A percentile compares a stretch with the other conserved stretches of the same genome.
Conservation (phyloP, 2,329 filamentous ascomycete species). For the Alternaria alternata region DNA sequence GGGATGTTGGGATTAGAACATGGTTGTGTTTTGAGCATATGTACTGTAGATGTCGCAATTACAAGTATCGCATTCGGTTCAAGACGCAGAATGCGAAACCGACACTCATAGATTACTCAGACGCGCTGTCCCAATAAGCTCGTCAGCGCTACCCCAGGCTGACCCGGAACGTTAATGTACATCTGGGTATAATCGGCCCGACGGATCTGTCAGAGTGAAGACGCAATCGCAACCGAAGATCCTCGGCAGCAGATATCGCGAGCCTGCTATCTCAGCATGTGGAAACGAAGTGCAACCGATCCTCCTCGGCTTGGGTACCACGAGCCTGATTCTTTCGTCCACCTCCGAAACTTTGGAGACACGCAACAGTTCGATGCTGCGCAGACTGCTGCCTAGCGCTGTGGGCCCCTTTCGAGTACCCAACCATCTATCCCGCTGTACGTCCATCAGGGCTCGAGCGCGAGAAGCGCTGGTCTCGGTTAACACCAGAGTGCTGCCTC, state of each 20-base stretch:
- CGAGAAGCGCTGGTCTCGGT: neutral
- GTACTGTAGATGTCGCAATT: neutral
- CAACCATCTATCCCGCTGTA: neutral
- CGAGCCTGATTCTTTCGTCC: neutral
- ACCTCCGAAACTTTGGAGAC: neutral
- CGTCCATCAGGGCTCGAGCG: neutral
- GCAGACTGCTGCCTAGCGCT: neutral
- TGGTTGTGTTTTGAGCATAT: neutral
- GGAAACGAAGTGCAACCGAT: neutral
- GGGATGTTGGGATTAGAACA: neutral
- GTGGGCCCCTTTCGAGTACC: neutral
- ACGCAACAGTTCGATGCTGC: neutral
- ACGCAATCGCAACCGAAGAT: neutral
- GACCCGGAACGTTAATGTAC: neutral
- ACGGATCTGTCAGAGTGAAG: neutral
- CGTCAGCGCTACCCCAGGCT: slow-evolving; percentile 1
- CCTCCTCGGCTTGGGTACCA: neutral
- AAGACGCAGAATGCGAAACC: no score
- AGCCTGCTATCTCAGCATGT: neutral
- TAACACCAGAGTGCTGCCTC: neutral
- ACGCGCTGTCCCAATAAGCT: neutral
- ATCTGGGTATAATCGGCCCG: neutral
- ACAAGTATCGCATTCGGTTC: neutral
- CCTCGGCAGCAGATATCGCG: neutral
- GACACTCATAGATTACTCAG: neutral